Percentiles rank a stretch among this genome's conserved stretches.
These are phyloP conservation scores for Sarocladiaceae sp. DNA, from an alignment of 2,329 filamentous ascomycete species.

Conservation along the genomic window DNA sequence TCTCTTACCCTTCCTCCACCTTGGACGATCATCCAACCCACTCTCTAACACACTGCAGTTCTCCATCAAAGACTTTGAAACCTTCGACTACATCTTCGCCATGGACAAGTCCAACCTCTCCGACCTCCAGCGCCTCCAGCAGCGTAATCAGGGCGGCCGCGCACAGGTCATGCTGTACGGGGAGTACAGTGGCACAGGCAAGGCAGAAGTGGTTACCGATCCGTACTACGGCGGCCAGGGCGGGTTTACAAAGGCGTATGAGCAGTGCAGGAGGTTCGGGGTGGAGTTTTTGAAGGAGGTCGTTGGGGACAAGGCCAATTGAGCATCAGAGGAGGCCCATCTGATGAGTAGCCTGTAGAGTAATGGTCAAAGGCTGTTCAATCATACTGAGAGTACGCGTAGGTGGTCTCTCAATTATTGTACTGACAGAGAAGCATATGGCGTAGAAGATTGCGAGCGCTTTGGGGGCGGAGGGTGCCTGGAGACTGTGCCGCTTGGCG, in stretches of 20 bases:
- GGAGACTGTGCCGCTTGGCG: too few species aligned
- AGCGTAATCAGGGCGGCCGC: constrained; percentile 50
- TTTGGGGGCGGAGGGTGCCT: too few species aligned
- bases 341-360: neutral
- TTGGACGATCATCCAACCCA: neutral
- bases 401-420: too few species aligned
- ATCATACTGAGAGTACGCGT: too few species aligned
- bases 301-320: constrained; percentile 17
- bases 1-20: neutral
- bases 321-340: too few species aligned
- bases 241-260: constrained; percentile 80
- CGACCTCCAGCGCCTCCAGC: constrained; percentile 57
- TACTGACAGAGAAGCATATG: too few species aligned
- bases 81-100: constrained; percentile 88
- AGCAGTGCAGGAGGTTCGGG: constrained; percentile 74
- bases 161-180: constrained; percentile 78
- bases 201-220: constrained; percentile 69
- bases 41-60: constrained; percentile 31
- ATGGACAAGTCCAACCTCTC: constrained; percentile 84
- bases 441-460: too few species aligned
- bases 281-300: constrained; percentile 65
- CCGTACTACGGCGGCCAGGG: constrained; percentile 86
- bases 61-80: constrained; percentile 63
- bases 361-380: neutral
- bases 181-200: constrained; percentile 60